Evolutionary conservation across 495 filamentous ascomycete species (phyloP).

Genomic region (Cairneyella variabilis): DNA sequence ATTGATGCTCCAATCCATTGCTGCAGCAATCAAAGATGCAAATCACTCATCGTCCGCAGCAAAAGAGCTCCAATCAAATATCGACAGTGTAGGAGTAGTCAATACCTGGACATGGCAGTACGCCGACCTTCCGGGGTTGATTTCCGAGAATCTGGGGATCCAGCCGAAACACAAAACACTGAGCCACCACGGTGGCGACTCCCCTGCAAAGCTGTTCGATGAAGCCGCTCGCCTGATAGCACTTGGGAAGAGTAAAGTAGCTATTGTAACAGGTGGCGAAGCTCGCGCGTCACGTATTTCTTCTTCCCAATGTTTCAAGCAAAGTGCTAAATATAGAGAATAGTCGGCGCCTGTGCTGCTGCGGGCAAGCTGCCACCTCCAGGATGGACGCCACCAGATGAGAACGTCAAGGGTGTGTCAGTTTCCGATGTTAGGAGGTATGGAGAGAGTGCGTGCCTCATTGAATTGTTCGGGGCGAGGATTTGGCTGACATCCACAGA

Average conservation of each 20-base stretch:
- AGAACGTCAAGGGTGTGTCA: slow-evolving; percentile 30
- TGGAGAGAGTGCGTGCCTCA: slow-evolving; percentile 31
- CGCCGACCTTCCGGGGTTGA: slow-evolving; percentile 41
- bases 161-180: slow-evolving; percentile 35
- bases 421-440: slow-evolving; percentile 31
- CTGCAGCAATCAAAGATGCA: slow-evolving; percentile 41
- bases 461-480: neutral
- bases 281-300: slow-evolving; percentile 49
- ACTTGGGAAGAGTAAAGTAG: slow-evolving; percentile 41
- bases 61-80: slow-evolving; percentile 34
- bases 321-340: slow-evolving; percentile 11
- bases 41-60: slow-evolving; percentile 12
- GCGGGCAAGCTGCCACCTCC: slow-evolving; percentile 41
- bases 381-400: slow-evolving; percentile 39
- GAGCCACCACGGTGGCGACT: slow-evolving; percentile 51
- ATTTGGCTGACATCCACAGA: slow-evolving; percentile 17
- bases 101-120: slow-evolving; percentile 57
- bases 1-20: slow-evolving; percentile 48
- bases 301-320: slow-evolving; percentile 23
- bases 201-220: slow-evolving; percentile 50
- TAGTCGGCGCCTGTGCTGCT: slow-evolving; percentile 33
- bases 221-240: slow-evolving; percentile 49
- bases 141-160: slow-evolving; percentile 38
- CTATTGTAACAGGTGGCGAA: slow-evolving; percentile 52
- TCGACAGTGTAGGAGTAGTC: slow-evolving; percentile 53